These are phyloP conservation scores for Nemania serpens DNA, from an alignment of 2,329 filamentous ascomycete genomes.

Conservation along the genomic window DNA sequence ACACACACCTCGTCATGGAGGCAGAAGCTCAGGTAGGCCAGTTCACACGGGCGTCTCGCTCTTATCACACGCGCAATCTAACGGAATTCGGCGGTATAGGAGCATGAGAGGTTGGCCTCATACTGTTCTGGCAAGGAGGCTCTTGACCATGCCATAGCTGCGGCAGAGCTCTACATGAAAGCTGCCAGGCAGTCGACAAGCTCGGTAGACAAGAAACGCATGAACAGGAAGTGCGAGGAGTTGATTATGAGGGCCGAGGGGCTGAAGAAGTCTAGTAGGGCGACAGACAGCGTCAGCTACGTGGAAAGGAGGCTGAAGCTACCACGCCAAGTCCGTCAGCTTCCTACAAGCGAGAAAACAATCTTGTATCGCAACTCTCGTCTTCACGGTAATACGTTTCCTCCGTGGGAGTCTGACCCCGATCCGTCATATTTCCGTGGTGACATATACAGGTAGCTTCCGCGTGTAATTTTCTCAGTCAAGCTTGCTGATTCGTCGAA, in stretches of 20 bases:
- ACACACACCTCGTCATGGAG: slow-evolving; percentile 45
- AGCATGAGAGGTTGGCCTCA: slow-evolving; percentile 51
- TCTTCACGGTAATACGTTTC: slow-evolving; percentile 82
- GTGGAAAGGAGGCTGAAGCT: slow-evolving; percentile 38
- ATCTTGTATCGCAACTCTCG: slow-evolving; percentile 78
- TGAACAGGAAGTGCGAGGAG: slow-evolving; percentile 70
- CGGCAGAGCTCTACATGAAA: slow-evolving; percentile 81
- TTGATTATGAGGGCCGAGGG: slow-evolving; percentile 74
- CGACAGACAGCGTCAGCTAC: slow-evolving; percentile 29
- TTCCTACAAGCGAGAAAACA: slow-evolving; percentile 73
- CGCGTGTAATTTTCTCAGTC: neutral
- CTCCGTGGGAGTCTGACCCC: slow-evolving; percentile 77
- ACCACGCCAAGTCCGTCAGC: slow-evolving; percentile 58
- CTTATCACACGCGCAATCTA: slow-evolving; percentile 14
- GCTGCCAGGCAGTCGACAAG: slow-evolving; percentile 67
- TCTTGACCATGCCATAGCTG: slow-evolving; percentile 74
- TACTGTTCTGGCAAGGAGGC: slow-evolving; percentile 65
- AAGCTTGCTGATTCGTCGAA: slow-evolving; percentile 34
- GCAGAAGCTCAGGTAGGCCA: slow-evolving; percentile 50
- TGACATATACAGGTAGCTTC: slow-evolving; percentile 65
- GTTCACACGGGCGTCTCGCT: neutral
- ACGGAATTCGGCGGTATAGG: slow-evolving; percentile 44
- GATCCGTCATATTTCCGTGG: slow-evolving; percentile 65
- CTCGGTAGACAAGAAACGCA: slow-evolving; percentile 65
- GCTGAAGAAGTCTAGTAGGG: slow-evolving; percentile 61